Percentiles rank a stretch among this genome's conserved stretches.
phyloP scores from a whole-genome alignment of 2,329 filamentous ascomycete species.

The Tolypocladium pustulatum region DNA sequence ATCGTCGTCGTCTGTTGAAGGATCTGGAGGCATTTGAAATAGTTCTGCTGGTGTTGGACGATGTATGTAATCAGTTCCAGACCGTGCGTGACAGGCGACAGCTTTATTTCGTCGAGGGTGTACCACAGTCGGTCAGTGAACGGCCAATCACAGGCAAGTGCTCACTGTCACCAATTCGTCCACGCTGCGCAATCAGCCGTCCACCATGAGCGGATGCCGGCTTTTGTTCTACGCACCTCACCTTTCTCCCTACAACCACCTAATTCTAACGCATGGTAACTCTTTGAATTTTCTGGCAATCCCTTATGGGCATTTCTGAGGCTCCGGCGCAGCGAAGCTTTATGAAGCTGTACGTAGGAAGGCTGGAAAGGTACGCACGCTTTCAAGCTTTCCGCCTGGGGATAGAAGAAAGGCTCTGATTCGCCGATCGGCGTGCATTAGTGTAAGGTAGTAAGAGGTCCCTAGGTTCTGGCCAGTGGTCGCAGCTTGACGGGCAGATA shows the following conservation, averaged over 20 bases:
- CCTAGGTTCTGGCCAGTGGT: too few species aligned
- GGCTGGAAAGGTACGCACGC: neutral
- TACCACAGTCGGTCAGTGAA: neutral
- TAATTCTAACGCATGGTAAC: too few species aligned
- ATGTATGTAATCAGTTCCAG: conserved; percentile 9
- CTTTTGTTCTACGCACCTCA: too few species aligned
- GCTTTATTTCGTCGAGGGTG: neutral
- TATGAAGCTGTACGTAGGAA: neutral
- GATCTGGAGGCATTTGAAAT: conserved; percentile 31
- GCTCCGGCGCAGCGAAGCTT: neutral
- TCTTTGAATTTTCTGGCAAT: too few species aligned
- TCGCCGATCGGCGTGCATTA: too few species aligned
- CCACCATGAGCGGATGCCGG: neutral
- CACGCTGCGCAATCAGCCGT: too few species aligned
- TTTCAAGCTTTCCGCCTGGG: neutral
- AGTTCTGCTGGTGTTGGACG: conserved; percentile 28
- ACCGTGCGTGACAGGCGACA: neutral
- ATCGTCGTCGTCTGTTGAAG: conserved; percentile 35
- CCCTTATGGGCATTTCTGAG: neutral
- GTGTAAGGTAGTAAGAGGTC: too few species aligned
- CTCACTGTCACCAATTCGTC: neutral
- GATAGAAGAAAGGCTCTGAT: too few species aligned
- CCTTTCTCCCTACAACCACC: too few species aligned
- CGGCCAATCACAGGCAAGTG: neutral
- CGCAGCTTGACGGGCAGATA: too few species aligned